phyloP scores from a whole-genome alignment of 768 basidiomycete species.

The Suillus discolor region DNA sequence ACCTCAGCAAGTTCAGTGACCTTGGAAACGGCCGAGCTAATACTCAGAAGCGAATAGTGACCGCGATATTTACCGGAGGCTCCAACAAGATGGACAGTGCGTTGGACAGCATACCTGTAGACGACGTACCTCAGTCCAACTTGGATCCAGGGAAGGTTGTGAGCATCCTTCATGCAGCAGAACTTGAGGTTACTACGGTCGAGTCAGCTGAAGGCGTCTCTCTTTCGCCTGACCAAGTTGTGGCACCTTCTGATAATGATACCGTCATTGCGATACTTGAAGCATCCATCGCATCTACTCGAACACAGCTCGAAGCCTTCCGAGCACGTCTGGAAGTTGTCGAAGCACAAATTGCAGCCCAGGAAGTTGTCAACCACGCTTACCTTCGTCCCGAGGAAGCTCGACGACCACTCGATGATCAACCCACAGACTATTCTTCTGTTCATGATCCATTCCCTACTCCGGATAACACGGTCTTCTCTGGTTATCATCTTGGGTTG shows the following conservation, averaged over 20 bases:
- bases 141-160: neutral
- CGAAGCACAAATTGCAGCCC: conserved; percentile 23
- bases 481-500: conserved; percentile 10
- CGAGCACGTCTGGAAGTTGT: conserved; percentile 29
- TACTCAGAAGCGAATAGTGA: conserved; percentile 25
- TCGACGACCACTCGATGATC: neutral
- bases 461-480: neutral
- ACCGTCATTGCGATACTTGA: conserved; percentile 21
- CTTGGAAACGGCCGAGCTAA: conserved; percentile 8
- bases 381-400: neutral
- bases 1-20: neutral
- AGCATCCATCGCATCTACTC: conserved; percentile 27
- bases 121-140: neutral
- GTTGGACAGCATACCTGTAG: neutral
- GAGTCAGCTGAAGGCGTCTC: neutral
- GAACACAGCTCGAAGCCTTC: conserved; percentile 26
- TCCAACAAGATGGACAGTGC: neutral
- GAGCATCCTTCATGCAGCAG: neutral
- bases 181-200: neutral
- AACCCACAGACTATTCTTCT: neutral
- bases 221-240: neutral
- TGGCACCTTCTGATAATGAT: conserved; percentile 8
- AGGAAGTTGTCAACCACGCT: conserved; percentile 14
- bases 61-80: conserved; percentile 32
- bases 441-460: neutral